Evolutionary conservation across 495 filamentous ascomycete genomes (phyloP).

Genomic region (Neohortaea acidophila): DNA sequence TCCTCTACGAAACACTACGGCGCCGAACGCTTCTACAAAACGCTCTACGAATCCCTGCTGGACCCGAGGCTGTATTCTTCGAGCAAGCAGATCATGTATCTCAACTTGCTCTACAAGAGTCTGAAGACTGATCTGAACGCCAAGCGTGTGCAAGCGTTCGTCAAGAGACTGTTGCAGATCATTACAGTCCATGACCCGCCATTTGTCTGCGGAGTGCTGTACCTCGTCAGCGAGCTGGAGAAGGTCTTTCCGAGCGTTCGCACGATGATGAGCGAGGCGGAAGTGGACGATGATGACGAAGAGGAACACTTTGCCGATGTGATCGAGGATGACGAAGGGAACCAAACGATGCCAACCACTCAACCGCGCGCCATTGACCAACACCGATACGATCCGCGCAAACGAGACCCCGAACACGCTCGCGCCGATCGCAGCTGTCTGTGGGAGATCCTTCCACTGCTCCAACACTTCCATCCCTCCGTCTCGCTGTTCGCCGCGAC

Average conservation of each 20-base stretch:
- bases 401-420: constrained; percentile 78
- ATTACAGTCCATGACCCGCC: constrained; percentile 73
- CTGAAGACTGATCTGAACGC: constrained; percentile 76
- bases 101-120: constrained; percentile 78
- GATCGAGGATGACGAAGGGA: constrained; percentile 36
- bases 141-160: constrained; percentile 84
- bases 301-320: constrained; percentile 63
- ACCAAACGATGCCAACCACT: not conserved
- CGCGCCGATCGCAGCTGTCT: constrained; percentile 81
- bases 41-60: constrained; percentile 84
- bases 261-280: constrained; percentile 54
- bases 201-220: constrained; percentile 80
- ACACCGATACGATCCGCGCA: constrained; percentile 61
- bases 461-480: constrained; percentile 81
- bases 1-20: constrained; percentile 59
- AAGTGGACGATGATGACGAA: constrained; percentile 50
- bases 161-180: constrained; percentile 78
- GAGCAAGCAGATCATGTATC: constrained; percentile 87
- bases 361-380: constrained; percentile 6
- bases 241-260: constrained; percentile 57
- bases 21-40: constrained; percentile 83
- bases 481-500: constrained; percentile 71
- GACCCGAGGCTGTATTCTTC: constrained; percentile 76
- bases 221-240: constrained; percentile 69
- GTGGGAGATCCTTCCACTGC: constrained; percentile 78